phyloP scores from a whole-genome alignment of 495 filamentous ascomycete species.

The Aspergillus panamensis region DNA sequence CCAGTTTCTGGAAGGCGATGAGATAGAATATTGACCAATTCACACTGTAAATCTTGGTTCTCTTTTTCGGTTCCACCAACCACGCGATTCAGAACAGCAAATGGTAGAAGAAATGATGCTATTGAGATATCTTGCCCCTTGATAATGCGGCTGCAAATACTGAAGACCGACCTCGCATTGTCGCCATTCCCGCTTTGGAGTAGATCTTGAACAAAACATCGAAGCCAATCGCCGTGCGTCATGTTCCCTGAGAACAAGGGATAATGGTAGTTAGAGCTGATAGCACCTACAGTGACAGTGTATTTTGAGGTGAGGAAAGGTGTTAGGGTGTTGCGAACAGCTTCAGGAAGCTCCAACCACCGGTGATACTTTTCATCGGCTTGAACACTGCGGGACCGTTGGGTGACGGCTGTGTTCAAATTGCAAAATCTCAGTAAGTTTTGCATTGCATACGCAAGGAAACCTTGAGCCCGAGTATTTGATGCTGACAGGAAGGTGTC shows the following conservation, averaged over 20 bases:
- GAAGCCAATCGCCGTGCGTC: slow-evolving; percentile 78
- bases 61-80: slow-evolving; percentile 64
- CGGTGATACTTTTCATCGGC: slow-evolving; percentile 56
- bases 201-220: slow-evolving; percentile 73
- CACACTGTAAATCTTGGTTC: slow-evolving; percentile 60
- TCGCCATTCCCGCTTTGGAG: slow-evolving; percentile 66
- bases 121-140: slow-evolving; percentile 79
- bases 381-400: slow-evolving; percentile 50
- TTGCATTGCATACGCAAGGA: slow-evolving; percentile 91
- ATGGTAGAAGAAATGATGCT: slow-evolving; percentile 82
- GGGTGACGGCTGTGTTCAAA: slow-evolving; percentile 56
- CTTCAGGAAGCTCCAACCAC: slow-evolving; percentile 73
- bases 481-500: slow-evolving; percentile 85
- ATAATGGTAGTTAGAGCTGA: slow-evolving; percentile 56
- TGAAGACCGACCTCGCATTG: slow-evolving; percentile 70
- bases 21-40: slow-evolving; percentile 66
- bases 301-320: slow-evolving; percentile 85
- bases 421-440: slow-evolving; percentile 75
- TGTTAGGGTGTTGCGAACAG: slow-evolving; percentile 70
- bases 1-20: slow-evolving; percentile 53
- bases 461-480: slow-evolving; percentile 82
- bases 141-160: slow-evolving; percentile 74
- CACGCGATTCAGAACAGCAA: slow-evolving; percentile 73
- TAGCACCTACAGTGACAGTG: slow-evolving; percentile 55
- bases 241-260: slow-evolving; percentile 65